Evolutionary conservation across 1,284 basidiomycete genomes (phyloP), one percentile per base, ranked within the genome.

Genomic region (Boletus semigastroideus): DNA sequence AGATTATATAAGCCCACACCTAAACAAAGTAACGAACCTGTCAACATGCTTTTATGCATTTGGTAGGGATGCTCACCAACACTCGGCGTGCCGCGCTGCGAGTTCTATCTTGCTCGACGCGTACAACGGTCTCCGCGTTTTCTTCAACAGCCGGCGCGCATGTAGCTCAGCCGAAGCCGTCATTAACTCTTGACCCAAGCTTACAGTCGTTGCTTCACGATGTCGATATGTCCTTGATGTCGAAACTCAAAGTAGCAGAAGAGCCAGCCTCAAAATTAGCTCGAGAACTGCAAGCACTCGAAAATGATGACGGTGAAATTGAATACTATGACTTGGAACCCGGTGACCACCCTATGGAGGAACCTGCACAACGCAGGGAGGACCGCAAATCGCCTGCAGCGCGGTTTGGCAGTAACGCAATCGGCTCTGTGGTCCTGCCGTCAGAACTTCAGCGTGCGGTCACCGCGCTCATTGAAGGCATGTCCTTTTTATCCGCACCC

Each of bases 361-460:
- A 69, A 7, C 65, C 70, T 17, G 68, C 71, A 31, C 63, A 59
- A 13, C 66, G 58, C 22, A 68, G 71, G 48, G 74, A 76, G 47
- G 73, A 79, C 41, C 72, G 88, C 51, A 87, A 89, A 63, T 92
- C 90, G 20, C 90, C 92, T 46, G 91, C 92, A 27, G 89, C 91
- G 19, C 70, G 76, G 13, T 87, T 91, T 67, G 92, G 92, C 16
- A 87, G 86, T 58, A 79, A 84, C 56, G 70, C 77, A 28, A 77
- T 92, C 46, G 88, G 90, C 9, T 72, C 83, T 49, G 80, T 92
- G 12, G 72, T 86, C 10, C 63, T 95, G 11, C 87, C 92, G 2
- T 66, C 77, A 11, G 83, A 91, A 66, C 75, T 95, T 51, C 79
- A 82, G 55, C 69, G 74, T n/a, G 68, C 81, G 14, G 81, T 89